Percentiles rank a stretch among this genome's conserved stretches.
These are phyloP conservation scores for Escovopsis sp. DNA, from an alignment of 2,329 filamentous ascomycete species.

Conservation along the genomic window DNA sequence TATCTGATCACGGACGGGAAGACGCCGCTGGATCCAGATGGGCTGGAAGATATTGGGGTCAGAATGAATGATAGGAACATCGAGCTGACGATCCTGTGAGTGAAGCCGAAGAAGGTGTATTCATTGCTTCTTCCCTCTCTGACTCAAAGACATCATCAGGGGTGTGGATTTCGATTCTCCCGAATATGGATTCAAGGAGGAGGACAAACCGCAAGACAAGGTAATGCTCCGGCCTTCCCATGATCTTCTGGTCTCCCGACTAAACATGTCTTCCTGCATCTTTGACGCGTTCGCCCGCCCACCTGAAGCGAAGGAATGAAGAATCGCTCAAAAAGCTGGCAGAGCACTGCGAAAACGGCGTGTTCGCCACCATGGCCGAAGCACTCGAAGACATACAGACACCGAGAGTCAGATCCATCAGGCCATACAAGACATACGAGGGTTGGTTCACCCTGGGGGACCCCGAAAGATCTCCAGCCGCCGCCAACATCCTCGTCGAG, in stretches of 20 bases:
- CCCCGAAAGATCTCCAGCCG: constrained; percentile 53
- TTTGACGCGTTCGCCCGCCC: too few species aligned
- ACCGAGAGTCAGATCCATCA: constrained; percentile 62
- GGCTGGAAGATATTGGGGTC: constrained; percentile 43
- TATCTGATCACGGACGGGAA: constrained; percentile 74
- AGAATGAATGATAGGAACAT: constrained; percentile 68
- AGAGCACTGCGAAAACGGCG: constrained; percentile 43
- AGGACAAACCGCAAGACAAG: constrained; percentile 63
- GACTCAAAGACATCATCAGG: constrained; percentile 23
- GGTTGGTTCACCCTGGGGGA: constrained; percentile 71
- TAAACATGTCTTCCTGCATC: too few species aligned
- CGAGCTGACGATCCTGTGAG: constrained; percentile 64
- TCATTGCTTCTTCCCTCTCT: not conserved
- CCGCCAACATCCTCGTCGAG: constrained; percentile 73
- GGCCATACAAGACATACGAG: constrained; percentile 64
- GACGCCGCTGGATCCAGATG: constrained; percentile 48
- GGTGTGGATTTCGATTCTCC: constrained; percentile 89
- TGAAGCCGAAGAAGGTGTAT: constrained; percentile 9
- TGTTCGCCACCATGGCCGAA: constrained; percentile 73
- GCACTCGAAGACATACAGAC: constrained; percentile 67
- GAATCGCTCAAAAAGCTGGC: constrained; percentile 47
- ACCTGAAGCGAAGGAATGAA: constrained; percentile 44
- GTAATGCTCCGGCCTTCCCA: constrained; percentile 20
- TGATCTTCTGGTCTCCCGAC: too few species aligned
- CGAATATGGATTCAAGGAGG: constrained; percentile 84